Percentiles rank a stretch among this genome's conserved stretches.
These are phyloP conservation scores for Fusarium scirpi DNA, from an alignment of 2,329 filamentous ascomycete species.

Conservation along the genomic window DNA sequence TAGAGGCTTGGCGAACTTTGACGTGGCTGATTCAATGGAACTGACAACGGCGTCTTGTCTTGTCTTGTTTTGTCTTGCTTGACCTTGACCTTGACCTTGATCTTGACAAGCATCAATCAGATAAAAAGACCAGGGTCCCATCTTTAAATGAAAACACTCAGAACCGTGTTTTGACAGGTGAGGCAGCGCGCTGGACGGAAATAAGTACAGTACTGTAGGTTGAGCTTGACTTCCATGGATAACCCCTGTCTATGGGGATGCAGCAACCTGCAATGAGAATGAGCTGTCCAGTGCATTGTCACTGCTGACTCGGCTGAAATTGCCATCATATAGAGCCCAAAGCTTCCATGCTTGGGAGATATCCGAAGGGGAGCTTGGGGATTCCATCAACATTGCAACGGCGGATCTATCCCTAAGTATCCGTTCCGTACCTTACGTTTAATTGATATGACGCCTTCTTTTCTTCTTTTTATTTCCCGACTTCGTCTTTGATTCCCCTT, in stretches of 20 bases:
- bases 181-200: constrained; percentile 12
- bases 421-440: constrained; percentile 1
- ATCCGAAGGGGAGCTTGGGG: constrained; percentile 30
- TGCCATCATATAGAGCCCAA: constrained; percentile 35
- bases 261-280: constrained; percentile 25
- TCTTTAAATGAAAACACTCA: constrained; percentile 9
- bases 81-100: not conserved
- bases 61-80: not conserved
- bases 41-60: constrained; percentile 2
- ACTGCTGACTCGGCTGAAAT: constrained; percentile 38
- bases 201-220: constrained; percentile 1
- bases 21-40: constrained; percentile 1
- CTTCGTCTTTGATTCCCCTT: constrained; percentile 18
- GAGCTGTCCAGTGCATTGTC: constrained; percentile 31
- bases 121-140: constrained; percentile 17
- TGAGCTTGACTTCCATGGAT: constrained; percentile 26
- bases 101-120: not conserved
- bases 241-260: constrained; percentile 32
- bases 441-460: constrained; percentile 10
- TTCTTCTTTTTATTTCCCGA: constrained; percentile 11
- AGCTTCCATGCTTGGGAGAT: constrained; percentile 9
- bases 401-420: constrained; percentile 31
- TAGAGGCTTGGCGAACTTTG: not conserved
- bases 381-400: constrained; percentile 27
- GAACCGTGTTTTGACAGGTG: constrained; percentile 23